Conservation (phyloP, 2,329 filamentous ascomycete genomes). For the Beauveria sp. region DNA sequence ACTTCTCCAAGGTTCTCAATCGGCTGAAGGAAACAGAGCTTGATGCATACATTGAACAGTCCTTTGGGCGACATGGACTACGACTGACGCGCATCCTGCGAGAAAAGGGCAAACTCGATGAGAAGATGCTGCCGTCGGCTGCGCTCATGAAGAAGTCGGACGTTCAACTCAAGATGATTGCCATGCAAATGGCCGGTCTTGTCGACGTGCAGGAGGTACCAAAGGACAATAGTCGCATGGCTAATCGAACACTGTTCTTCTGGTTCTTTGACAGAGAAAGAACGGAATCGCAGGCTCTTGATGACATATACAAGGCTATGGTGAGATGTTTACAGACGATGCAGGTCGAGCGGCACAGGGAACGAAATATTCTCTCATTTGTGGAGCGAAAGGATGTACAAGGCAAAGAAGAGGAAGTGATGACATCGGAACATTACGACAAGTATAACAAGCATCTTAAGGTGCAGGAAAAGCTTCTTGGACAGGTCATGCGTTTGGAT, state of each 20-base stretch:
- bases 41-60: constrained; percentile 71
- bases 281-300: constrained; percentile 61
- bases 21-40: constrained; percentile 69
- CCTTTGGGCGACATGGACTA: constrained; percentile 67
- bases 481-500: constrained; percentile 74
- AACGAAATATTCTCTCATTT: constrained; percentile 68
- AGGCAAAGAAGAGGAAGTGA: constrained; percentile 72
- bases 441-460: constrained; percentile 51
- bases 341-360: constrained; percentile 63
- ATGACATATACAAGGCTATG: constrained; percentile 87
- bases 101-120: constrained; percentile 87
- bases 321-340: constrained; percentile 75
- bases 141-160: constrained; percentile 81
- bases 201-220: constrained; percentile 93
- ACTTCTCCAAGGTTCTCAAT: constrained; percentile 67
- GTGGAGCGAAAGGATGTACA: constrained; percentile 80
- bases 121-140: constrained; percentile 75
- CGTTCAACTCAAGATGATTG: constrained; percentile 74
- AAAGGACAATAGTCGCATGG: constrained; percentile 72
- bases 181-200: constrained; percentile 78
- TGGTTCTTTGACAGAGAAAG: constrained; percentile 83
- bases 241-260: constrained; percentile 78
- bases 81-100: constrained; percentile 80
- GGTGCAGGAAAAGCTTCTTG: constrained; percentile 65
- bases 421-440: constrained; percentile 66